Evolutionary conservation across 257 asterid species (phyloP).

Genomic region (Solanum arcanum): DNA sequence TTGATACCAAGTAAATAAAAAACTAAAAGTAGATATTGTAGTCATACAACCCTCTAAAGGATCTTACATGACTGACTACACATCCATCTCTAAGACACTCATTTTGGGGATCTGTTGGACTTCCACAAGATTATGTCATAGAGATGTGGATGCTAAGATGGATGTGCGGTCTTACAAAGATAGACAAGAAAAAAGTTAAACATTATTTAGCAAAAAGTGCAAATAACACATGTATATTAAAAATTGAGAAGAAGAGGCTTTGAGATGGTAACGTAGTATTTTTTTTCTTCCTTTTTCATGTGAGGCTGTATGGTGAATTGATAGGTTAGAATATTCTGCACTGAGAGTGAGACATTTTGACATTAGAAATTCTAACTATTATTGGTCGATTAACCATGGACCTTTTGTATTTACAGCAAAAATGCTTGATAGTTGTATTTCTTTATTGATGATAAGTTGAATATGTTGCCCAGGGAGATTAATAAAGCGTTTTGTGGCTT

Average conservation of each 20-base stretch:
- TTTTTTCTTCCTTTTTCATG: neutral
- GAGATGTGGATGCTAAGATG: neutral
- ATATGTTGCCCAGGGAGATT: slow-evolving; percentile 30
- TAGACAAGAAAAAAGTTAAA: neutral
- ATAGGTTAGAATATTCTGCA: neutral
- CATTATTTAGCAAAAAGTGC: neutral
- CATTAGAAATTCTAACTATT: neutral
- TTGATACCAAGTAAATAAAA: neutral
- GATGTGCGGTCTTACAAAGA: neutral
- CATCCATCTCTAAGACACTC: neutral
- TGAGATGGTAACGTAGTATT: neutral
- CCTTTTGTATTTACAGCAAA: neutral
- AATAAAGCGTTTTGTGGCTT: slow-evolving; percentile 90
- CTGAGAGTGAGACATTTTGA: neutral
- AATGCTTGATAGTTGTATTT: neutral
- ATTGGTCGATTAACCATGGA: neutral
- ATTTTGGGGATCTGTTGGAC: neutral
- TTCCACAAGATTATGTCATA: neutral
- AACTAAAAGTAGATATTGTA: neutral
- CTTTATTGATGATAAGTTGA: neutral
- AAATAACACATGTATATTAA: neutral
- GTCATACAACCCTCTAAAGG: neutral
- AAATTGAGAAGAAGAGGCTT: neutral
- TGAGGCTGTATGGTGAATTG: neutral
- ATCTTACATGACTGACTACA: neutral